Percentiles rank a stretch among this genome's conserved stretches.
Conservation (phyloP, 2,329 filamentous ascomycete genomes). For the Lachnellula cervina region DNA sequence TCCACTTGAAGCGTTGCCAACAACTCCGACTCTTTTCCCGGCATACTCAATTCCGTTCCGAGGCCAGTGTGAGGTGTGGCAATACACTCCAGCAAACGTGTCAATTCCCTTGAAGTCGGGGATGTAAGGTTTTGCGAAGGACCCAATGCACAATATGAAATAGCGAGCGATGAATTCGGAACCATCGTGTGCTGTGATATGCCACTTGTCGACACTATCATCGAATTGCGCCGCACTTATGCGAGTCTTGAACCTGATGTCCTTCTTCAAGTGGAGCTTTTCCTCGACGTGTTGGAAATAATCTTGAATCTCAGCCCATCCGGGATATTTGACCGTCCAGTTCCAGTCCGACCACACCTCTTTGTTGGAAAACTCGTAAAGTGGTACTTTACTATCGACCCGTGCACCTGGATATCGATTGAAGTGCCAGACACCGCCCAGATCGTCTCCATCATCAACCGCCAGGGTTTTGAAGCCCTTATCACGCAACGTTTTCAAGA, state of each 20-base stretch:
- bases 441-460: too few relatives aligned
- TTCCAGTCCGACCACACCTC: slow-evolving; percentile 48
- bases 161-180: slow-evolving; percentile 7
- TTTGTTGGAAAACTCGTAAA: slow-evolving; percentile 26
- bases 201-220: slow-evolving; percentile 8
- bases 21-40: slow-evolving; percentile 48
- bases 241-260: slow-evolving; percentile 11
- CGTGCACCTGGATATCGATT: slow-evolving; percentile 24
- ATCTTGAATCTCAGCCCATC: slow-evolving; percentile 44
- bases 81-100: slow-evolving; percentile 20
- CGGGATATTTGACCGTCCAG: slow-evolving; percentile 50
- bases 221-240: slow-evolving; percentile 13
- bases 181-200: slow-evolving; percentile 13
- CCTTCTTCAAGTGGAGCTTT: slow-evolving; percentile 48
- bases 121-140: slow-evolving; percentile 22
- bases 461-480: too few relatives aligned
- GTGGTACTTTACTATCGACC: slow-evolving; percentile 19
- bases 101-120: slow-evolving; percentile 24
- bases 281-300: slow-evolving; percentile 61
- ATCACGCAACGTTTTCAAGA: too few relatives aligned
- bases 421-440: slow-evolving; percentile 6
- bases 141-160: slow-evolving; percentile 25
- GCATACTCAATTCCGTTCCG: slow-evolving; percentile 40
- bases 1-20: slow-evolving; percentile 39
- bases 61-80: slow-evolving; percentile 17